phyloP scores from a whole-genome alignment of 73 alveolate species.

The Tetrahymena thermophila region DNA sequence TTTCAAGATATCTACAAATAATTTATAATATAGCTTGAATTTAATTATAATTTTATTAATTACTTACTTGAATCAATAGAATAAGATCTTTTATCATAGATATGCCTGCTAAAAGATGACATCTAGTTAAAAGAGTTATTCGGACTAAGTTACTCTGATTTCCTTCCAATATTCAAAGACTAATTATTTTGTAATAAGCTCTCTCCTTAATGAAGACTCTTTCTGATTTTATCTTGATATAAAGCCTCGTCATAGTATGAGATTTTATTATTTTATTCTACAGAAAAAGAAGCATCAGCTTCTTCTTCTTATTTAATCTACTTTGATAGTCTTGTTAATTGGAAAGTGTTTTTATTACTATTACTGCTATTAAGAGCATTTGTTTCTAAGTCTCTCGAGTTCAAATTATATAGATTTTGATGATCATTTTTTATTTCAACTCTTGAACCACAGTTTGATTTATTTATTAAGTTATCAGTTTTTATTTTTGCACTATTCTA shows the following conservation, averaged over 20 bases:
- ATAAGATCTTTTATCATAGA: neutral
- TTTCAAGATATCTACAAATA: neutral
- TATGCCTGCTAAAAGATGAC: neutral
- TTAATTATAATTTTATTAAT: neutral
- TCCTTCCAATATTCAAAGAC: neutral
- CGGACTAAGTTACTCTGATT: neutral
- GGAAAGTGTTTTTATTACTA: neutral
- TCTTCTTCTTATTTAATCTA: neutral
- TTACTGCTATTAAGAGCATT: neutral
- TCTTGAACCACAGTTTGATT: neutral
- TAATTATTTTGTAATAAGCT: neutral
- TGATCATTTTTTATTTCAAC: neutral
- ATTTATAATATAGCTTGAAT: neutral
- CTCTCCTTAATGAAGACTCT: neutral
- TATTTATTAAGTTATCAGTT: neutral
- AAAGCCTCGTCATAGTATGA: neutral
- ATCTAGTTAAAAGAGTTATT: neutral
- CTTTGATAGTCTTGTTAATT: neutral
- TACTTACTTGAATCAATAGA: neutral
- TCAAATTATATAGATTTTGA: neutral
- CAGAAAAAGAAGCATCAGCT: neutral
- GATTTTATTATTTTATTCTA: neutral
- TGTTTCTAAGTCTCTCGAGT: neutral
- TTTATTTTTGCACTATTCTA: neutral
- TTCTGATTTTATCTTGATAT: neutral